Conservation (phyloP, 2,329 filamentous ascomycete species). For the Fusarium redolens region DNA sequence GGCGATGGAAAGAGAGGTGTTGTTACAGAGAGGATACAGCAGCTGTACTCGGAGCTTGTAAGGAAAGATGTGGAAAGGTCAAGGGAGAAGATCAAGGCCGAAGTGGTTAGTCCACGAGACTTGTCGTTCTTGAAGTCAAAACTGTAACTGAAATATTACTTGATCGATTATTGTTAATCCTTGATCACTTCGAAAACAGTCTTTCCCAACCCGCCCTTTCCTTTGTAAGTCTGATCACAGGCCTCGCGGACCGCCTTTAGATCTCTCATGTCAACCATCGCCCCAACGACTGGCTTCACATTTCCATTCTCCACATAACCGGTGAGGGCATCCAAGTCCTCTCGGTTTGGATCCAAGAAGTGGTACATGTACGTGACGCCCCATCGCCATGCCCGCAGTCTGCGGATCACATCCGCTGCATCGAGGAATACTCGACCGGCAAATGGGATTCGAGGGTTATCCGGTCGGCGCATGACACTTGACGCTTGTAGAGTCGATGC, state of each 20-base stretch:
- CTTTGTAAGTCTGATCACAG: neutral
- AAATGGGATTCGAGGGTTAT: neutral
- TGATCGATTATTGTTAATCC: fast-evolving
- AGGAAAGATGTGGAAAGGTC: neutral
- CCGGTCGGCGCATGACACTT: neutral
- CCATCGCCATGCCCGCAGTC: neutral
- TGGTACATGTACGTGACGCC: neutral
- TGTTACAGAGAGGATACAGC: neutral
- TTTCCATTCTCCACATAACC: neutral
- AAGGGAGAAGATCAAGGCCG: neutral
- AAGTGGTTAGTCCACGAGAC: neutral
- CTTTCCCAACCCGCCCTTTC: neutral
- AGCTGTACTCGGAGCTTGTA: neutral
- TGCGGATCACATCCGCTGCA: neutral
- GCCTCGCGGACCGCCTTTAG: fast-evolving
- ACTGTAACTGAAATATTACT: neutral
- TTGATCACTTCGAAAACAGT: neutral
- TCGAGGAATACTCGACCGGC: neutral
- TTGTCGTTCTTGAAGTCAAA: conserved; percentile 2
- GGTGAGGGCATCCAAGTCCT: neutral
- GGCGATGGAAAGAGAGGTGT: neutral
- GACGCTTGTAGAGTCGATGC: neutral
- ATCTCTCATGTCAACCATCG: neutral
- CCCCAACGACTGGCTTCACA: neutral
- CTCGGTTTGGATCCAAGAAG: neutral